Base-by-base conservation (phyloP, 805 yeast species). In the Candida peoriensis region DNA sequence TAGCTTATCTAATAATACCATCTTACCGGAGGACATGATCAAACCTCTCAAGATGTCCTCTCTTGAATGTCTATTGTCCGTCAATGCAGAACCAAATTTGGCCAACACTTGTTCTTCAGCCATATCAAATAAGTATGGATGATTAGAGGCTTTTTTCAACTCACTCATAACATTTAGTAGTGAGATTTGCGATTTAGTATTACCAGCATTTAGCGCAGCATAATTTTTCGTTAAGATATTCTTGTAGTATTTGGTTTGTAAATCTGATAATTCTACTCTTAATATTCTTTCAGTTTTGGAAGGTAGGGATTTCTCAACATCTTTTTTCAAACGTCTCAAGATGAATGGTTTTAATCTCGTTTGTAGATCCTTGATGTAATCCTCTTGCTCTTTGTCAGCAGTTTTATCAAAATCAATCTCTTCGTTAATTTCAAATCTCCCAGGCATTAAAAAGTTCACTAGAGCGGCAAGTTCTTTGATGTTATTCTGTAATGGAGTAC, bases 1-100 rank as follows among this genome's bases (percentile, higher is more conserved):
- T 25, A 93, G 66, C 58, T 93, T 89, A 61, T 93, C 99, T 33
- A 93, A 66, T 31, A 93, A 68, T 6, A 93, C 99, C 98, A 93
- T 93, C 57, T 93, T 93, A 50, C 99, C 99, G 7, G 96, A 85
- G 13, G 94, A 85, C 98, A 93, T 93, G 45, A 93, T 85, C 67
- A 93, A 66, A 12, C 98, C 99, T 54, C 88, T 77, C 26, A 93
- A 62, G 15, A 83, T 71, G 46, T 78, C 85, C 48, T 90, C 97
- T 40, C 96, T 72, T 1, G 88, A 69, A 17, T 63, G 58, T 23
- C 46, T 32, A 10, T 30, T 33, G 20, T 18, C 3, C 30, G 68
- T 61, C 27, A 57, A 55, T 36, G 37, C 18, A 27, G 72, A 72
- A 15, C 80, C 81, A 22, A 78, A 79, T 40, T 79, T 79, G 11